These are phyloP conservation scores for Pseudogymnoascus sp. DNA, from an alignment of 2,329 filamentous ascomycete genomes.

Conservation along the genomic window DNA sequence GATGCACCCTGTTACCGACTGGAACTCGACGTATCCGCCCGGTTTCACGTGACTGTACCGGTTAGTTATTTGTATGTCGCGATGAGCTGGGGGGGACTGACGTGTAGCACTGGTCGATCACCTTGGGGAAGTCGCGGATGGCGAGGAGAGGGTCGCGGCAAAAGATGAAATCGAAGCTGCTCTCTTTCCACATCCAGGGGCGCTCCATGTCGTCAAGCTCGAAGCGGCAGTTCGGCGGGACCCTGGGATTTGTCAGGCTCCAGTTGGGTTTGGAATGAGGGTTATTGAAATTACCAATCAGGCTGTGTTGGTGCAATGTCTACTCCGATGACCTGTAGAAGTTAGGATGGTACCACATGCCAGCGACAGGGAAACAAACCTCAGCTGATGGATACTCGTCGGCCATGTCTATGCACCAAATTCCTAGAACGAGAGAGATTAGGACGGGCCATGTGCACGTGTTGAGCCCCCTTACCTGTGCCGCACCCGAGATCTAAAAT, in stretches of 20 bases:
- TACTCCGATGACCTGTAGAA: constrained; percentile 9
- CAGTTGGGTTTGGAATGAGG: neutral
- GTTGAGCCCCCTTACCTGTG: constrained; percentile 24
- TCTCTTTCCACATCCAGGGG: constrained; percentile 11
- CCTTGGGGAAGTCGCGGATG: constrained; percentile 13
- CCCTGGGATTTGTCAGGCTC: neutral
- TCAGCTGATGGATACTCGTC: constrained; percentile 11
- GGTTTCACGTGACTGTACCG: constrained; percentile 14
- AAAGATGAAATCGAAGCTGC: constrained; percentile 9
- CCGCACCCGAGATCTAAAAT: constrained; percentile 35
- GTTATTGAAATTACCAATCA: constrained; percentile 5
- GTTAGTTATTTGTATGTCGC: neutral
- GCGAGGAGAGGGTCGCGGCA: constrained; percentile 11
- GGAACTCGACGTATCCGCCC: constrained; percentile 16
- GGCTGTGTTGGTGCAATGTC: constrained; percentile 14
- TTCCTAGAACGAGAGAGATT: neutral
- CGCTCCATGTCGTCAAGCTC: constrained; percentile 29
- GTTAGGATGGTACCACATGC: neutral
- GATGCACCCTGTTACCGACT: constrained; percentile 7
- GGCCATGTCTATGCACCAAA: constrained; percentile 9
- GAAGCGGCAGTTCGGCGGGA: constrained; percentile 23
- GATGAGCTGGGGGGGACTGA: neutral
- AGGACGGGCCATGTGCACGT: neutral
- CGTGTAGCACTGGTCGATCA: constrained; percentile 13
- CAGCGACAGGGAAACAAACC: neutral